Conservation (phyloP, 495 filamentous ascomycete species). For the Penicillium ochrochloron region DNA sequence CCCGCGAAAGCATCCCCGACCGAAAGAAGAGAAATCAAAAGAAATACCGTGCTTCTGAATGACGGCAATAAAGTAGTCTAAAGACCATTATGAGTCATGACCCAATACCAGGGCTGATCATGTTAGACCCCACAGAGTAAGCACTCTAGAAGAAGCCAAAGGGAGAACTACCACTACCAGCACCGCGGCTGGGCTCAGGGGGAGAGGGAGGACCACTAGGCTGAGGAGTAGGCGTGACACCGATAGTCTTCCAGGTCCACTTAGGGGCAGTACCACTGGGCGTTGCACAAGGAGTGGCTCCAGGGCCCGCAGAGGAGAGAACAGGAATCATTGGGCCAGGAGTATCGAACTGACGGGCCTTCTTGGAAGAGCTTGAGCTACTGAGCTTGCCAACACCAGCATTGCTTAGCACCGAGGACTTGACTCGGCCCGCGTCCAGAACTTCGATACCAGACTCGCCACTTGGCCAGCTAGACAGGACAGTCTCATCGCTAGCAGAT, state of each 20-base stretch:
- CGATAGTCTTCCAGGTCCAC: constrained; percentile 26
- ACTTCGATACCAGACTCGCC: constrained; percentile 28
- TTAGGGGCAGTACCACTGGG: constrained; percentile 10
- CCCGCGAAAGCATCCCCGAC: background rate
- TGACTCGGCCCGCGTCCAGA: constrained; percentile 26
- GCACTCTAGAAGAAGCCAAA: constrained; percentile 8
- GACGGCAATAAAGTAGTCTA: background rate
- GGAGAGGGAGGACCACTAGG: background rate
- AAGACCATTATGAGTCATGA: too few species aligned
- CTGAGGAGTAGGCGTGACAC: constrained; percentile 18
- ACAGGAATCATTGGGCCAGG: constrained; percentile 9
- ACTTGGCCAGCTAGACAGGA: constrained; percentile 31
- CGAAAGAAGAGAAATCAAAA: background rate
- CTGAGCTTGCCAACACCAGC: constrained; percentile 39
- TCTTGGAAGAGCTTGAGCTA: constrained; percentile 16
- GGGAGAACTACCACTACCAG: background rate
- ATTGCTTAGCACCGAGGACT: constrained; percentile 32
- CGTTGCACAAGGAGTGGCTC: constrained; percentile 9
- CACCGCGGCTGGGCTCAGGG: background rate
- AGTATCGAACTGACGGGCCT: constrained; percentile 6
- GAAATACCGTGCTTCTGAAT: background rate
- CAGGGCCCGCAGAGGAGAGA: constrained; percentile 24
- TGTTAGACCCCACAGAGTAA: background rate
- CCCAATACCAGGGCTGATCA: background rate
- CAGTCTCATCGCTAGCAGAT: constrained; percentile 28